A percentile compares a stretch with the other conserved stretches of the same genome.
These are phyloP conservation scores for Gracilaria domingensis DNA, from an alignment of 23 red algal genomes.

Conservation along the genomic window DNA sequence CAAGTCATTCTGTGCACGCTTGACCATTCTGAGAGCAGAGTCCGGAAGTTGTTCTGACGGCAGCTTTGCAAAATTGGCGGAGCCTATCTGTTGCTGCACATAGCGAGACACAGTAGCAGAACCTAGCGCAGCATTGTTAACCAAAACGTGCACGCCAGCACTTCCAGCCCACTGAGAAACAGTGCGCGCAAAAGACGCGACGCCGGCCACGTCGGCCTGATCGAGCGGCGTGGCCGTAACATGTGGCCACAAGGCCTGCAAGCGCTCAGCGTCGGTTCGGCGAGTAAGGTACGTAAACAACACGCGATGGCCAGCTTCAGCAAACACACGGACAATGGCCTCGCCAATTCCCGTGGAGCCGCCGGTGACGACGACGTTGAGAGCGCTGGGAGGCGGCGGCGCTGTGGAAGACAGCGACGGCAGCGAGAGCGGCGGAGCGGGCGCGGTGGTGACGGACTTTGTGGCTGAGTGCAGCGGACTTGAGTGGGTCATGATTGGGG, in stretches of 20 bases:
- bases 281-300: slow-evolving; percentile 76
- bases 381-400: neutral
- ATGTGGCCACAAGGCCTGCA: slow-evolving; percentile 25
- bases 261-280: slow-evolving; percentile 18
- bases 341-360: slow-evolving; percentile 81
- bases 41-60: neutral
- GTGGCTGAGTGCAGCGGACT: neutral
- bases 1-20: slow-evolving; percentile 51
- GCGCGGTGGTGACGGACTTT: neutral
- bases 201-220: slow-evolving; percentile 62
- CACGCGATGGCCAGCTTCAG: slow-evolving; percentile 74
- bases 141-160: slow-evolving; percentile 70
- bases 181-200: slow-evolving; percentile 50
- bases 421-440: neutral
- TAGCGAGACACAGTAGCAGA: slow-evolving; percentile 70
- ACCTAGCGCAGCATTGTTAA: slow-evolving; percentile 85
- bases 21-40: slow-evolving; percentile 25
- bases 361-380: slow-evolving; percentile 84
- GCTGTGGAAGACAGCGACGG: neutral
- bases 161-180: slow-evolving; percentile 64
- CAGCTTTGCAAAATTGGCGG: neutral
- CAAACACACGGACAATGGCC: slow-evolving; percentile 59
- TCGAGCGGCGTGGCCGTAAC: slow-evolving; percentile 63
- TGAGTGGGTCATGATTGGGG: neutral
- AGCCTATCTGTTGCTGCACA: slow-evolving; percentile 9